Conservation (phyloP, 2,329 filamentous ascomycete genomes). For the Exophiala mesophila region DNA sequence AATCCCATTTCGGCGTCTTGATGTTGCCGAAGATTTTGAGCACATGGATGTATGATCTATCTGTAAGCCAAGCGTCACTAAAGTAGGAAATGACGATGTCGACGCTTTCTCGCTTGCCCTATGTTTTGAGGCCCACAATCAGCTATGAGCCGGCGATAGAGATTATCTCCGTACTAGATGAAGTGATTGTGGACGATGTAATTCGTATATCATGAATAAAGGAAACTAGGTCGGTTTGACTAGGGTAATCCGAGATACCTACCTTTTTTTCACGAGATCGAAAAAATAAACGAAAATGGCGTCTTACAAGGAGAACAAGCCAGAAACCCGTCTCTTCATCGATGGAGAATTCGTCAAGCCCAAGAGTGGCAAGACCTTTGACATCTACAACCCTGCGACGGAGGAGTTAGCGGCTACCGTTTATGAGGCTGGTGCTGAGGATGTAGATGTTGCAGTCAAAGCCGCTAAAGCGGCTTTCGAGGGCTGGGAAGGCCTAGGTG, state of each 20-base stretch:
- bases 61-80: too few relatives aligned
- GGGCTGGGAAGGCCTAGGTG: slow-evolving; percentile 44
- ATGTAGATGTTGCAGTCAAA: slow-evolving; percentile 32
- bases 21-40: too few relatives aligned
- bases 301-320: background rate
- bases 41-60: too few relatives aligned
- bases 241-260: too few relatives aligned
- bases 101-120: too few relatives aligned
- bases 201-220: too few relatives aligned
- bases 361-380: slow-evolving; percentile 30
- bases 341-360: slow-evolving; percentile 33
- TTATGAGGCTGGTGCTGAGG: slow-evolving; percentile 31
- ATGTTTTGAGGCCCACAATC: too few relatives aligned
- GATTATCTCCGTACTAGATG: background rate
- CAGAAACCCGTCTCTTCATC: slow-evolving; percentile 33
- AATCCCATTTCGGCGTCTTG: too few relatives aligned
- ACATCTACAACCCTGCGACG: slow-evolving; percentile 31
- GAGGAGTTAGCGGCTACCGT: slow-evolving; percentile 30
- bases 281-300: background rate
- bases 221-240: too few relatives aligned
- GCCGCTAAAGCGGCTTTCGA: slow-evolving; percentile 31
- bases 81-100: too few relatives aligned
- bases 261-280: too few relatives aligned
- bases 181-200: too few relatives aligned
- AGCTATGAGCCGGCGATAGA: background rate